Conservation (phyloP, 495 filamentous ascomycete species). For the Penicillium bialowiezense region DNA sequence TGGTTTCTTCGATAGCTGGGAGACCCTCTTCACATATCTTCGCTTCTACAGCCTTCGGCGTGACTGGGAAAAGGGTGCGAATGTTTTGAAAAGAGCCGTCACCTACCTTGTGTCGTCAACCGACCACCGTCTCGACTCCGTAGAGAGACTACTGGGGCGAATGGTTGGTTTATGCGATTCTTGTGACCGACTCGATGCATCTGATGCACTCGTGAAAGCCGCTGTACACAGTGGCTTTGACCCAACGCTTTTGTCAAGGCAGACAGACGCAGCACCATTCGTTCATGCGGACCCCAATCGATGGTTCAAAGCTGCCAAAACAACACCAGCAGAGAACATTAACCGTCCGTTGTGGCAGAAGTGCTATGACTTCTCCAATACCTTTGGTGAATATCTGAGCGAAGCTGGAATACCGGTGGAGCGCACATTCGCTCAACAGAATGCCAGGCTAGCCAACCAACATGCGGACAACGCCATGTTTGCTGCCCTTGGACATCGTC, state of each 20-base stretch:
- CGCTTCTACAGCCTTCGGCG: constrained; percentile 38
- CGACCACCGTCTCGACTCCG: constrained; percentile 14
- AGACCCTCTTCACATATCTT: constrained; percentile 37
- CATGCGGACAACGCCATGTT: constrained; percentile 30
- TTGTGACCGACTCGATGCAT: constrained; percentile 29
- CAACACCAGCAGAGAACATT: constrained; percentile 10
- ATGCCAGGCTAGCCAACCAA: constrained; percentile 21
- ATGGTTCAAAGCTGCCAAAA: constrained; percentile 28
- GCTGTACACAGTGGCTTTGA: constrained; percentile 40
- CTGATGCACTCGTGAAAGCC: constrained; percentile 33
- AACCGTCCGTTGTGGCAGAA: constrained; percentile 32
- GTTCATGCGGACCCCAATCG: constrained; percentile 22
- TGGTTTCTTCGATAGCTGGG: constrained; percentile 41
- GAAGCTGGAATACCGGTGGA: constrained; percentile 16
- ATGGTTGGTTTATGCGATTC: constrained; percentile 43
- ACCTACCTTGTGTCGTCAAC: constrained; percentile 38
- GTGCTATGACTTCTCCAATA: constrained; percentile 32
- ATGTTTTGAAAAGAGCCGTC: constrained; percentile 32
- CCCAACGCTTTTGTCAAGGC: constrained; percentile 19
- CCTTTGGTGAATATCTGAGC: constrained; percentile 26
- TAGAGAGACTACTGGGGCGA: constrained; percentile 34
- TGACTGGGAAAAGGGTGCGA: constrained; percentile 37
- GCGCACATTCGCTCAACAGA: constrained; percentile 9
- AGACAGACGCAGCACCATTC: constrained; percentile 26
- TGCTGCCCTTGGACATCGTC: constrained; percentile 11